A percentile compares a stretch with the other conserved stretches of the same genome.
Conservation (phyloP, 2,329 filamentous ascomycete genomes). For the Epichloe sylvatica region DNA sequence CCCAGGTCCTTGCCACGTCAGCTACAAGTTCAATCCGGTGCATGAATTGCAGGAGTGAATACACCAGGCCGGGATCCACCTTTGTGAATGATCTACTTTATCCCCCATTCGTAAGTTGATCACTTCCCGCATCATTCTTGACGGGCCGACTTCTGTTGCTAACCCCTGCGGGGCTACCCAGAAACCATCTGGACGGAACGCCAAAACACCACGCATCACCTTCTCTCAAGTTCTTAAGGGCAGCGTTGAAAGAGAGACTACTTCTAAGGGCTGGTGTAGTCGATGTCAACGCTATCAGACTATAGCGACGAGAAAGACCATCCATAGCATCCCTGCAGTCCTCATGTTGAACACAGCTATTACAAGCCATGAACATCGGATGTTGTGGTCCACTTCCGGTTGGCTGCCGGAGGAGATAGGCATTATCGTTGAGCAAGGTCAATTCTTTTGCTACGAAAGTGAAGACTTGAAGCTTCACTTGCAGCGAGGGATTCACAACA, state of each 20-base stretch:
- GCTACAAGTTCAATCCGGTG: constrained; percentile 67
- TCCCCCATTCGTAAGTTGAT: constrained; percentile 31
- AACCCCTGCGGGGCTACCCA: constrained; percentile 11
- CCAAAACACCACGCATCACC: constrained; percentile 41
- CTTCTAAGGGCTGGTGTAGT: constrained; percentile 84
- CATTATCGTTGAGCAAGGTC: constrained; percentile 77
- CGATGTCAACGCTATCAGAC: constrained; percentile 84
- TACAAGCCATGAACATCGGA: constrained; percentile 55
- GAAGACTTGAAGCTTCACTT: constrained; percentile 72
- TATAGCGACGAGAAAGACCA: constrained; percentile 69
- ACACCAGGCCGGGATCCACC: constrained; percentile 61
- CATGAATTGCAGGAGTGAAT: constrained; percentile 77
- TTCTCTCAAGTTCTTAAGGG: constrained; percentile 90
- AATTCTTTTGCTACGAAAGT: constrained; percentile 90
- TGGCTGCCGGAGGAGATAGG: constrained; percentile 94
- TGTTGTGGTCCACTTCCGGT: constrained; percentile 75
- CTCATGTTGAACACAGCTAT: constrained; percentile 77
- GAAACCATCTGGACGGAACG: constrained; percentile 34
- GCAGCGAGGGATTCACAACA: constrained; percentile 63
- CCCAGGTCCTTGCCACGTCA: constrained; percentile 47
- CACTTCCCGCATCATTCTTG: not conserved
- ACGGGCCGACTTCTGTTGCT: not conserved
- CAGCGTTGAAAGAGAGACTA: constrained; percentile 79
- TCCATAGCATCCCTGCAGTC: constrained; percentile 71
- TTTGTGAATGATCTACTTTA: constrained; percentile 82